These are phyloP conservation scores for Fusarium sp. DNA, from an alignment of 2,329 filamentous ascomycete genomes.

Conservation along the genomic window DNA sequence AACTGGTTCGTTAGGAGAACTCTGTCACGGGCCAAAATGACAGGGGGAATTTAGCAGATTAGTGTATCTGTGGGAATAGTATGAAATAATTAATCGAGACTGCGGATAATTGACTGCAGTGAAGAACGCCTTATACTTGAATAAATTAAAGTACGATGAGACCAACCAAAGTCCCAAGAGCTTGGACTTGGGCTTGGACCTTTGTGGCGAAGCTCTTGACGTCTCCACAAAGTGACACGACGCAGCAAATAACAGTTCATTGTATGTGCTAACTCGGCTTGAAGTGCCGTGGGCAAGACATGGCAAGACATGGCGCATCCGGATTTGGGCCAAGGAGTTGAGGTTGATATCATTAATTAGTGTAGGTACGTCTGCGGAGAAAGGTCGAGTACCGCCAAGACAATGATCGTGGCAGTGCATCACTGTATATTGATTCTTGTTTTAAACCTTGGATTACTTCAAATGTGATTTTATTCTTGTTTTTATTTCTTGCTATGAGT, in stretches of 20 bases:
- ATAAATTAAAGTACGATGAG: constrained; percentile 6
- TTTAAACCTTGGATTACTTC: constrained; percentile 10
- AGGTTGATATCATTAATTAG: constrained; percentile 11
- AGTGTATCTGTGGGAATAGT: background rate
- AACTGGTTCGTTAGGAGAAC: background rate
- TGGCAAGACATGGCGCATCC: background rate
- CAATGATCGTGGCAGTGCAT: constrained; percentile 36
- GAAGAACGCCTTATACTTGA: background rate
- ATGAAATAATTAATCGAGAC: background rate
- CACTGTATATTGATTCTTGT: constrained; percentile 11
- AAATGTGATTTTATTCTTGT: constrained; percentile 2
- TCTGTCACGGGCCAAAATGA: background rate
- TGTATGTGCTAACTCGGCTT: constrained; percentile 32
- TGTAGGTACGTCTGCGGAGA: constrained; percentile 2
- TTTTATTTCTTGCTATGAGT: background rate
- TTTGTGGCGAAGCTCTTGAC: constrained; percentile 40
- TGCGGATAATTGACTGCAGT: background rate
- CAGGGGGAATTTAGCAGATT: background rate
- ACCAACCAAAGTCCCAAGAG: constrained; percentile 21
- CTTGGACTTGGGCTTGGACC: constrained; percentile 8
- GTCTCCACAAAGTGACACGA: constrained; percentile 40
- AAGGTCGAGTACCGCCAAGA: constrained; percentile 22
- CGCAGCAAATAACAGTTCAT: constrained; percentile 28
- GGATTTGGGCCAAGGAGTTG: constrained; percentile 12
- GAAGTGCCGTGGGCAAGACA: constrained; percentile 19